Base-by-base conservation (phyloP, 2,329 filamentous ascomycete genomes). In the Boeremia exigua region DNA sequence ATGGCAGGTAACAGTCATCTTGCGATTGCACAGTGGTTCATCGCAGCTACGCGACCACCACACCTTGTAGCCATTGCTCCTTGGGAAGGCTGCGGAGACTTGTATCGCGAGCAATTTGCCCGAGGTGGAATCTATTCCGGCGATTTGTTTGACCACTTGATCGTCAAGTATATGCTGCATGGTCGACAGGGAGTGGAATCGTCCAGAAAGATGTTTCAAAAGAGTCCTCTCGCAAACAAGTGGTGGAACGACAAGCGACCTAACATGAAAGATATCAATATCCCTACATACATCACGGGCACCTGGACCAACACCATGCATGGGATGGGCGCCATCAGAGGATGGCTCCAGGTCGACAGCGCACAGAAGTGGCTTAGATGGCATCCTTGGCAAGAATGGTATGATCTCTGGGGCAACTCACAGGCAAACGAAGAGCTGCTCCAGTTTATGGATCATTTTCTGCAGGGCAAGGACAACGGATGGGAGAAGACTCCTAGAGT, bases 401-500 rank as follows among this genome's bases (percentile, higher is more conserved):
- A 60, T 33, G 64, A 68, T 32, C 48, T 65, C 2, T 67, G 62
- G 45, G 44, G 44, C 32, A 51, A 48, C 14, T 25, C 56, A 17
- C 37, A 61, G 12, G 38, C 56, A 7, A 48, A 58, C n/a, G 48
- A 64, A 6, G 60, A 67, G 25, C 38, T 65, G 1, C 43, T 55
- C 0, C 45, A 48, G 4, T 83, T 80, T 66, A 82, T 82, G 52
- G 80, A 82, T 49, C 66, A 62, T 2, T 84, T 78, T 52, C 67
- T 82, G 11, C 79, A 78, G 27, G 76, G 69, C 0, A 66, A 70
- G 1, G 55, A 78, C 0, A 83, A 83, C 50, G 78, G 64, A 14
- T 83, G 79, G 79, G 77, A 81, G 53, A 69, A 74, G 39, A 83
- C 80, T 0, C 79, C 80, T 0, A 28, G 33, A 33, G 77, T 82